Base-by-base conservation (phyloP, 176 grass and related monocot genomes). In the Avena eriantha region DNA sequence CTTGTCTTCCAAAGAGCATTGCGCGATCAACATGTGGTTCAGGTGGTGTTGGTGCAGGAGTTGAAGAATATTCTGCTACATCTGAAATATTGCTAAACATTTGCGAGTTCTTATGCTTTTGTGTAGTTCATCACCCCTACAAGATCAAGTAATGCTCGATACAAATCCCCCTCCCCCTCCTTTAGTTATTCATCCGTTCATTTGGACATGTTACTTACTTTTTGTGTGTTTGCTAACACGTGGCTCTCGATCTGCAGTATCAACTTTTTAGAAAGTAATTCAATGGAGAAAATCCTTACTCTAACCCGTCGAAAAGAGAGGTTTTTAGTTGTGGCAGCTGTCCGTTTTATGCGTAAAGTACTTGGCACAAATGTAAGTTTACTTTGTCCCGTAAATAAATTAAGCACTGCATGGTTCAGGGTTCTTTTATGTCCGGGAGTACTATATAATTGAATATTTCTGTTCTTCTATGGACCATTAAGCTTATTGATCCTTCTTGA, bases 101-200 rank as follows among this genome's bases (percentile, higher is more conserved):
- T 53, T 98, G 93, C 7, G 93, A 98, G 45, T 82, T 98, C 83
- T 85, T 98, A 73, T 90, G 84, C 77, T 98, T 98, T 70, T 98
- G 92, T 84, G 92, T 92, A 80, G 73, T 86, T 86, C 82, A 94
- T 69, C 86, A 96, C 83, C 88, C 88, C 29, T 73, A 91, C 87
- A 88, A 65, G 76, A 98, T 91, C 48, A 95, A 91, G 96, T 98
- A 88, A 92, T 87, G 74, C 77, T 84, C 48, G 24, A 71, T 89
- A 35, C 43, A 56, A 77, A 51, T 33, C 26, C n/a, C n/a, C 31
- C 19, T 10, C 85, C 29, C 50, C 77, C 67, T 24, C 56, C 31
- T 77, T 66, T 66, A 70, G 18, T 84, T 77, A 65, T 91, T 81
- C 46, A 73, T 19, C 58, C 7, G 15, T 87, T 82, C 11, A 74